Base-by-base conservation (phyloP, 805 yeast species). In the Suhomyces vadensis region DNA sequence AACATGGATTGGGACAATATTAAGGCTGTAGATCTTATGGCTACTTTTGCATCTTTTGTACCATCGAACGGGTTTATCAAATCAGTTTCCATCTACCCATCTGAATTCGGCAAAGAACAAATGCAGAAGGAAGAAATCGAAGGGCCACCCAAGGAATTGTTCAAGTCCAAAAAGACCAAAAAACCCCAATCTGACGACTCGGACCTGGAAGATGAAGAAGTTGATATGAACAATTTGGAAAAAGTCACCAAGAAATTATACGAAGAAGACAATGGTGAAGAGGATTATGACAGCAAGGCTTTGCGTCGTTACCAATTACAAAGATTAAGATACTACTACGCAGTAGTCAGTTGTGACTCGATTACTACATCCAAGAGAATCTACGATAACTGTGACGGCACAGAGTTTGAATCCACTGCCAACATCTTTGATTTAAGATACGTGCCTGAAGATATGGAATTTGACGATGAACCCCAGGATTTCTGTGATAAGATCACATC, bases 1-100 rank as follows among this genome's bases (percentile, higher is more conserved):
- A 94, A 94, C 58, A 73, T 94, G 78, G 99, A 94, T 61, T 94
- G 99, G 99, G 99, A 94, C 56, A 87, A 94, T 58, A 76, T 94
- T n/a, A 78, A 81, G 37, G 86, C 98, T 0, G 79, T 80, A 3
- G 98, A 94, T 61, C 69, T 92, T 50, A 79, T 87, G 85, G 95
- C 95, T 4, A 85, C 98, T 0, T 89, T 92, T 56, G 69, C 82
- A 6, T 81, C 95, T 43, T 94, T 92, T 67, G 83, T 87, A 17
- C 96, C 96, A 14, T 65, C 79, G 17, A 82, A 78, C 26, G 95
- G 95, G 1, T 69, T 71, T 36, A 84, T 92, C 43, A 61, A 68
- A 36, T 79, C 82, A n/a, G 83, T 94, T 6, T 60, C 79, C 5
- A 81, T 94, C 8, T 89, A 75, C 56, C 96, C 96, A 22, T 86